Percentiles rank a stretch among this genome's conserved stretches.
These are phyloP conservation scores for Aspergillus novoparasiticus DNA, from an alignment of 2,329 filamentous ascomycete species.

Conservation along the genomic window DNA sequence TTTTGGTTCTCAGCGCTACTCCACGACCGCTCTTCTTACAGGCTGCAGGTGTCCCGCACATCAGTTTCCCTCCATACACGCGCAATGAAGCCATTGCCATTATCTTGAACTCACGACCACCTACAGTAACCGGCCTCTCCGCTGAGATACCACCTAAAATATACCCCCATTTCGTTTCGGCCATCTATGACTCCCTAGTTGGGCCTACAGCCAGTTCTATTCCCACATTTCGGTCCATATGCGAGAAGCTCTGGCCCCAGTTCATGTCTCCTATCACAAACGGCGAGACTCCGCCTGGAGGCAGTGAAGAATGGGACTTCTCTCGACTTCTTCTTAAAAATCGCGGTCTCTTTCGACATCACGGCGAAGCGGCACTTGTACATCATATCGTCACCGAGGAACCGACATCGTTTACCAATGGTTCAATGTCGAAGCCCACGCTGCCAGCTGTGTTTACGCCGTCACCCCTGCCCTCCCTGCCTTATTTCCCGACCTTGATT, in stretches of 20 bases:
- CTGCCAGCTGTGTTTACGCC: slow-evolving; percentile 27
- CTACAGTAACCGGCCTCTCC: slow-evolving; percentile 34
- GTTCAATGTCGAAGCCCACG: slow-evolving; percentile 20
- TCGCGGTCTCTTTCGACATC: slow-evolving; percentile 47
- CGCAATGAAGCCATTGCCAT: slow-evolving; percentile 80
- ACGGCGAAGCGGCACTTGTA: slow-evolving; percentile 48
- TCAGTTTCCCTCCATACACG: slow-evolving; percentile 83
- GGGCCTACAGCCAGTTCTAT: slow-evolving; percentile 80
- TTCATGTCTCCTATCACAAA: slow-evolving; percentile 78
- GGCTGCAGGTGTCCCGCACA: slow-evolving; percentile 69
- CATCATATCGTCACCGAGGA: slow-evolving; percentile 43
- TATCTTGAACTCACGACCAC: slow-evolving; percentile 59
- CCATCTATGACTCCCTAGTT: slow-evolving; percentile 83
- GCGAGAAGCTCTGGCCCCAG: slow-evolving; percentile 76
- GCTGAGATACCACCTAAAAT: slow-evolving; percentile 34
- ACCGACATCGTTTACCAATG: slow-evolving; percentile 14
- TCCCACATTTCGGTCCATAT: slow-evolving; percentile 69
- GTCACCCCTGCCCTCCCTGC: slow-evolving; percentile 41
- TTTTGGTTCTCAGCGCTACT: slow-evolving; percentile 72
- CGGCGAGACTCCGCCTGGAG: slow-evolving; percentile 56
- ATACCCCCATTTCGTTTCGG: slow-evolving; percentile 72
- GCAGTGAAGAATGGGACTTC: slow-evolving; percentile 71
- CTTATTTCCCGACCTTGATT: slow-evolving; percentile 51
- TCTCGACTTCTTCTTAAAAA: slow-evolving; percentile 71
- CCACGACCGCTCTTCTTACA: slow-evolving; percentile 72